Base-by-base conservation (phyloP, 805 yeast genomes). In the Kazachstania martiniae region DNA sequence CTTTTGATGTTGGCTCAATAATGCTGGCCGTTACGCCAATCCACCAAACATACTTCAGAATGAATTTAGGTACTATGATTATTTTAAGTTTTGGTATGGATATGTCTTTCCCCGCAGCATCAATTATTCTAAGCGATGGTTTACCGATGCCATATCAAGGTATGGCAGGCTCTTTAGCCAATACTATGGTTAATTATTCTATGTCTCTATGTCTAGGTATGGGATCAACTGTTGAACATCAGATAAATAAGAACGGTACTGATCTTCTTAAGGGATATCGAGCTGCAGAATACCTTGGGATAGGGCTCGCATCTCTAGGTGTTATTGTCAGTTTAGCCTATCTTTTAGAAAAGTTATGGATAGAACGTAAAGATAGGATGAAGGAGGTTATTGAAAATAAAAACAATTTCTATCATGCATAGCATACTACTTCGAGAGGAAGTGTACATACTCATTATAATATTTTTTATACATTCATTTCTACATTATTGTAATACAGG, bases 51-150 rank as follows among this genome's bases (percentile, higher is more conserved):
- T 82, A 67, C 47, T 81, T 73, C 68, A 61, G 66, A 6, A 64
- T 73, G 46, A 53, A 70, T 2, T 65, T 81, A 45, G 74, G 77
- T 3, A 66, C 70, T 19, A 61, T 70, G 63, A 42, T 74, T 12
- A 55, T 80, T 5, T 56, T 72, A 4, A 68, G 76, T 10, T 77
- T 75, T 63, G 93, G 85, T 3, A 78, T 81, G 86, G 89, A 81
- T 50, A 59, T 76, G 51, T 73, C 82, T 18, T 81, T 79, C 52
- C 89, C 91, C 0, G 77, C 87, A 1, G 75, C 81, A 0, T 71
- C 85, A 0, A 63, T 80, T 30, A 65, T 77, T 10, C 51, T 80
- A 26, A 68, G 78, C 6, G 74, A 74, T 38, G 59, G 59, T 29
- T 58, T 80, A 23, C 86, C 87, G 0, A 52, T 62, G 29, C 61